Conservation (phyloP, 225 moss, liverwort and hornwort species). For the Sphagnum tenellum region DNA sequence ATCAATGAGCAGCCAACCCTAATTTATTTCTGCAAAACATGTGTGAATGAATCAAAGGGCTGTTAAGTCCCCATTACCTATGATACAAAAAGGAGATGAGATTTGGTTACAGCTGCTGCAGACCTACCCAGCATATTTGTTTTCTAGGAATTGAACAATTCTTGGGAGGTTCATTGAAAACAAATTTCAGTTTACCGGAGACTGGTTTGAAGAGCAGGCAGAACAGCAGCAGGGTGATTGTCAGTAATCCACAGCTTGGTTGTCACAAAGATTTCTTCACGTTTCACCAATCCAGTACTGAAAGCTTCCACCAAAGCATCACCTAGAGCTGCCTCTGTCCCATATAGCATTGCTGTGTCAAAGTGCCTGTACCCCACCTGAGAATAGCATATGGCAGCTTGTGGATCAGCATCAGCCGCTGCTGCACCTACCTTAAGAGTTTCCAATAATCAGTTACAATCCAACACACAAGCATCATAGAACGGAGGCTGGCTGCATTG, state of each 20-base stretch:
- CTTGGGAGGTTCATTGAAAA: too few relatives aligned
- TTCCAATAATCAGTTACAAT: not conserved
- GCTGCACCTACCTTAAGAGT: not conserved
- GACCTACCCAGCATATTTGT: too few relatives aligned
- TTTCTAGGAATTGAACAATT: too few relatives aligned
- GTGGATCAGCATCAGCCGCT: not conserved
- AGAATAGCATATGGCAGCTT: too few relatives aligned
- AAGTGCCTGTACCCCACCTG: slow-evolving; percentile 87
- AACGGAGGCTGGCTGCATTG: not conserved
- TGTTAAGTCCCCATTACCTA: too few relatives aligned
- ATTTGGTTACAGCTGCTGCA: too few relatives aligned
- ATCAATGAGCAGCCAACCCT: too few relatives aligned
- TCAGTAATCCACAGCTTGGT: slow-evolving; percentile 42
- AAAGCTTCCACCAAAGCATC: slow-evolving; percentile 55
- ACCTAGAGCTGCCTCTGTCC: slow-evolving; percentile 51
- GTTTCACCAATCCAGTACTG: slow-evolving; percentile 44
- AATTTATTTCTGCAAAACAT: too few relatives aligned
- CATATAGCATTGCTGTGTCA: slow-evolving; percentile 60
- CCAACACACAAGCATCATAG: not conserved
- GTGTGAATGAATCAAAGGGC: too few relatives aligned
- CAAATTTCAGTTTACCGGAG: slow-evolving; percentile 26
- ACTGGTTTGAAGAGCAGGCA: slow-evolving; percentile 43
- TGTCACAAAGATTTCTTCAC: slow-evolving; percentile 84
- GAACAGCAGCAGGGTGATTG: slow-evolving; percentile 32
- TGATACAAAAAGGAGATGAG: too few relatives aligned